phyloP scores from a whole-genome alignment of 768 basidiomycete genomes.

The Suillus bovinus region DNA sequence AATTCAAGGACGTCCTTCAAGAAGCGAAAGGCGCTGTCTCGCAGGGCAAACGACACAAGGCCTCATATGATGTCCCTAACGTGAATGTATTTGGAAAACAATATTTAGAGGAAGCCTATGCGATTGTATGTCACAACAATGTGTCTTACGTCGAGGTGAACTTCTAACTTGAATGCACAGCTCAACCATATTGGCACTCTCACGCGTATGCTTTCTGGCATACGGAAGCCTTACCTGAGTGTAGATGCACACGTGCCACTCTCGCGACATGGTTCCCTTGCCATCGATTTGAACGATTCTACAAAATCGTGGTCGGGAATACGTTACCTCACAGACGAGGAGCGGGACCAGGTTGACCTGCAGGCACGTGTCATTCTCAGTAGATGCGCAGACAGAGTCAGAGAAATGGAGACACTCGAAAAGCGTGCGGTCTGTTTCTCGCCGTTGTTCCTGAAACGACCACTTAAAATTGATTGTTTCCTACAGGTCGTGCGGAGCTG shows the following conservation, averaged over 20 bases:
- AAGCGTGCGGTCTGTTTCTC: slow-evolving; percentile 61
- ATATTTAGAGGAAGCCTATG: slow-evolving; percentile 76
- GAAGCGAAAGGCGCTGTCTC: slow-evolving; percentile 44
- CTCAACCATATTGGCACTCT: slow-evolving; percentile 72
- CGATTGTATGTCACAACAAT: slow-evolving; percentile 46
- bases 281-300: slow-evolving; percentile 54
- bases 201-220: slow-evolving; percentile 66
- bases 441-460: slow-evolving; percentile 17
- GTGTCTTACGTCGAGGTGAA: background rate
- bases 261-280: slow-evolving; percentile 49
- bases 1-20: slow-evolving; percentile 55
- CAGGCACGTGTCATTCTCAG: slow-evolving; percentile 85
- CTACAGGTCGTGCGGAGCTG: slow-evolving; percentile 64
- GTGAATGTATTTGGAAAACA: slow-evolving; percentile 53
- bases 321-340: slow-evolving; percentile 79
- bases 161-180: slow-evolving; percentile 37
- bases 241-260: slow-evolving; percentile 63
- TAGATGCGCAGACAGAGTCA: slow-evolving; percentile 84
- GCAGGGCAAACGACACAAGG: slow-evolving; percentile 53
- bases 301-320: slow-evolving; percentile 61
- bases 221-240: slow-evolving; percentile 88
- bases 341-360: slow-evolving; percentile 94
- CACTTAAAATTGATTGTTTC: slow-evolving; percentile 15
- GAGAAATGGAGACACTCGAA: slow-evolving; percentile 86
- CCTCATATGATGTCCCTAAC: slow-evolving; percentile 40